Evolutionary conservation across 2,329 filamentous ascomycete genomes (phyloP), one percentile per base, ranked within the genome.

Genomic region (Rhinocladiella similis): DNA sequence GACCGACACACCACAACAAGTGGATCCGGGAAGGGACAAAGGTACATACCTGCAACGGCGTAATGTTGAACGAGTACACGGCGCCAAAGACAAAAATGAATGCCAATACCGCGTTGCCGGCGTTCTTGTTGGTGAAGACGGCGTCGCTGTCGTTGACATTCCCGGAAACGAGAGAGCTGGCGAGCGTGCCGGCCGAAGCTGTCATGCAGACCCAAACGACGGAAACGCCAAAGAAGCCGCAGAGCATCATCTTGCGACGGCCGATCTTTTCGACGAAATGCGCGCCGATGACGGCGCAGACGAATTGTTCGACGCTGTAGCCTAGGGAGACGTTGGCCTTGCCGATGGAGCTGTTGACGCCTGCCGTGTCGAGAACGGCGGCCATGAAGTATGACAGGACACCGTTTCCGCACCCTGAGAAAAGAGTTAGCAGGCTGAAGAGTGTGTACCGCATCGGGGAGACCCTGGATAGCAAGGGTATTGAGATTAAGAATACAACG

Each of bases 61-160:
- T 78, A 53, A 73, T 72, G 6, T 73, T 74, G 58, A 83, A 68
- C 1, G 77, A 79, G 69, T 77, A 84, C 25, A 80, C 72, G 56
- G 79, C 77, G 1, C 78, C 78, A 57, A 82, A 82, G 38, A 83
- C 69, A 69, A 82, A 83, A 50, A 83, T 78, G 65, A 82, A 77
- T 19, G 77, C 79, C 13, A 83, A 68, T 5, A 76, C 73, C 0
- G 78, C 79, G 41, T 77, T 74, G 19, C 75, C 75, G 1, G 76
- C 75, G 5, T 70, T 61, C 7, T 67, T 38, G 66, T 75, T 77
- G 55, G 60, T 68, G 47, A 51, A 53, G 18, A 47, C 50, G 51
- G 56, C 50, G 18, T 60, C 60, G 14, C 60, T 57, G 12, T 61
- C 65, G 14, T 60, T 43, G 29, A 61, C 58, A 25, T 59, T 54